Evolutionary conservation across 2,329 filamentous ascomycete species (phyloP).

Genomic region (Parascedosporium putredinis): DNA sequence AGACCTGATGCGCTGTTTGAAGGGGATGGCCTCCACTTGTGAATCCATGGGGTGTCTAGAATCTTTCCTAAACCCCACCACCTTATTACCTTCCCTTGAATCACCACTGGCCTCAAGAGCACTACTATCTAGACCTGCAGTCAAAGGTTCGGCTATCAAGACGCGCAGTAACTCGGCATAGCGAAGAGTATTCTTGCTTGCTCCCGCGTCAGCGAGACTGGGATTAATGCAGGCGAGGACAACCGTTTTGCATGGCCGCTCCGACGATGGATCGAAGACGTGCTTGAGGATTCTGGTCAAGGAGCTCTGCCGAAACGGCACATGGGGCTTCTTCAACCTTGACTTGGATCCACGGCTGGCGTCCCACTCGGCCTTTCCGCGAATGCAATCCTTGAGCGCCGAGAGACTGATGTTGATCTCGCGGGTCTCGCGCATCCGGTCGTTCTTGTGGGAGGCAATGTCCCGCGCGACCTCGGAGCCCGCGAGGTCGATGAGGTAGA

Average conservation of each 20-base stretch:
- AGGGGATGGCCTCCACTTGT: conserved; percentile 17
- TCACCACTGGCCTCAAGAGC: conserved; percentile 20
- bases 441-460: conserved; percentile 24
- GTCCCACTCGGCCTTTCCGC: conserved; percentile 29
- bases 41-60: conserved; percentile 22
- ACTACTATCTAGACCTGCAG: too few relatives aligned
- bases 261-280: conserved; percentile 32
- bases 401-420: conserved; percentile 39
- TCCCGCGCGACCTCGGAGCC: conserved; percentile 39
- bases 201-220: conserved; percentile 29
- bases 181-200: conserved; percentile 37
- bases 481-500: conserved; percentile 37
- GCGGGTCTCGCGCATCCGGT: conserved; percentile 34
- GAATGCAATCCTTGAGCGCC: conserved; percentile 41
- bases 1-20: conserved; percentile 28
- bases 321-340: conserved; percentile 23
- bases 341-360: conserved; percentile 10
- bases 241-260: conserved; percentile 29
- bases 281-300: conserved; percentile 39
- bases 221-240: conserved; percentile 38
- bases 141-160: too few relatives aligned
- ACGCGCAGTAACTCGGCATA: conserved; percentile 38
- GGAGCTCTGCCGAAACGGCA: conserved; percentile 35
- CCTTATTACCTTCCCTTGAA: neutral
- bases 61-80: conserved; percentile 1